Conservation (phyloP, 805 yeast genomes). For the Suhomyces emberorum region DNA sequence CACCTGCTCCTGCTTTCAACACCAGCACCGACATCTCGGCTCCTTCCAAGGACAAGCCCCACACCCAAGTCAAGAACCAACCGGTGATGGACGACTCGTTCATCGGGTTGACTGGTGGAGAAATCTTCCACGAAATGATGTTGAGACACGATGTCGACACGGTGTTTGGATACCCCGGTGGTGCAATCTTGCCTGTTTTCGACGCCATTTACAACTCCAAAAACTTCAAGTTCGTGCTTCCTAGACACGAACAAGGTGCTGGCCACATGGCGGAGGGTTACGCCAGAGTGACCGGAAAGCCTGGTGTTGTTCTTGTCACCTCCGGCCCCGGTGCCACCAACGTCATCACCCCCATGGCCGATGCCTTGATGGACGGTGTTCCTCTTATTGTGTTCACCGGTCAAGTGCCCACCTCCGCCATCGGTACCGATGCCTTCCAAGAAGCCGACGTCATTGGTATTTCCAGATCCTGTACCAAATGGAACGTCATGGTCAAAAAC, state of each 20-base stretch:
- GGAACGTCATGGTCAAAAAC: constrained; percentile 98
- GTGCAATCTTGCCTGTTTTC: constrained; percentile 96
- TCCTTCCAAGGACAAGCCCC: background rate
- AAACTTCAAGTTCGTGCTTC: constrained; percentile 84
- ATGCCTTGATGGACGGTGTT: constrained; percentile 95
- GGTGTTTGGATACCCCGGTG: constrained; percentile 97
- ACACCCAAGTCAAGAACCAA: background rate
- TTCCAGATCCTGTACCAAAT: constrained; percentile 94
- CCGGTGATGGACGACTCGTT: constrained; percentile 72
- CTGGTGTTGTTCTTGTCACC: constrained; percentile 97
- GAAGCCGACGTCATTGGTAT: constrained; percentile 98
- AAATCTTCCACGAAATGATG: constrained; percentile 99
- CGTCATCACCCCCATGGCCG: constrained; percentile 97
- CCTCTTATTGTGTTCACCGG: constrained; percentile 97
- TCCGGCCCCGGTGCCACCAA: constrained; percentile 99
- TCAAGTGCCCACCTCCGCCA: constrained; percentile 92
- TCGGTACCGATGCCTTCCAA: constrained; percentile 98
- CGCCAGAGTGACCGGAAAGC: constrained; percentile 92
- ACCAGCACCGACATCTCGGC: constrained; percentile 12
- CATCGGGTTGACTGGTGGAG: constrained; percentile 97
- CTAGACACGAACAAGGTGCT: constrained; percentile 98
- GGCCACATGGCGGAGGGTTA: constrained; percentile 99
- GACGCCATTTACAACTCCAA: constrained; percentile 94
- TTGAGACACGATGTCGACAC: constrained; percentile 92
- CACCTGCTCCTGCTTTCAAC: constrained; percentile 54